A percentile compares a stretch with the other conserved stretches of the same genome.
phyloP scores from a whole-genome alignment of 139 green algal genomes.

The Chlorella sp. region DNA sequence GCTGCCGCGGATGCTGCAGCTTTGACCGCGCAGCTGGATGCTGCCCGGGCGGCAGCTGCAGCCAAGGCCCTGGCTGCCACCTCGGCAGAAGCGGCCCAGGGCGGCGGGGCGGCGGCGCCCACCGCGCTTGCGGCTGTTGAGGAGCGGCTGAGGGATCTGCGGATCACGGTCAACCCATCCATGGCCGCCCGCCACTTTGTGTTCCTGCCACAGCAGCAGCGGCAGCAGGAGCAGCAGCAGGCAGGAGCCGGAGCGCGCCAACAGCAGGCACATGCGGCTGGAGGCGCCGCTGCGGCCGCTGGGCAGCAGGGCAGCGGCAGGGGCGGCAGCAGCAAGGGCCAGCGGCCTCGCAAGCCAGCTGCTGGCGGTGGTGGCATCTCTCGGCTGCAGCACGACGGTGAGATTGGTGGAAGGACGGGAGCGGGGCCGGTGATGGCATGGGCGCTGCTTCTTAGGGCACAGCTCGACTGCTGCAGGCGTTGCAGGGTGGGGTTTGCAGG shows the following conservation, averaged over 20 bases:
- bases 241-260: neutral
- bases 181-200: slow-evolving; percentile 19
- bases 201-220: slow-evolving; percentile 24
- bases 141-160: slow-evolving; percentile 2
- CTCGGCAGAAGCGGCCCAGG: slow-evolving; percentile 26
- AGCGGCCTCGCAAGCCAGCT: neutral
- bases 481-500: neutral
- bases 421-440: too few relatives aligned
- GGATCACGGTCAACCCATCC: slow-evolving; percentile 42
- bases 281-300: neutral
- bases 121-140: neutral
- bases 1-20: neutral
- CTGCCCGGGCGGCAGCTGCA: neutral
- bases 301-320: neutral
- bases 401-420: too few relatives aligned
- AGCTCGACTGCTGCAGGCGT: too few relatives aligned
- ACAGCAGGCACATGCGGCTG: neutral
- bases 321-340: neutral
- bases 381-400: slow-evolving; percentile 38
- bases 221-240: slow-evolving; percentile 3
- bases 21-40: neutral
- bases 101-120: slow-evolving; percentile 33
- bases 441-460: neutral
- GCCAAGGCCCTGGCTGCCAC: neutral
- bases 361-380: neutral